Base-by-base conservation (phyloP, 1,284 basidiomycete genomes). In the Rhodofomes roseus region DNA sequence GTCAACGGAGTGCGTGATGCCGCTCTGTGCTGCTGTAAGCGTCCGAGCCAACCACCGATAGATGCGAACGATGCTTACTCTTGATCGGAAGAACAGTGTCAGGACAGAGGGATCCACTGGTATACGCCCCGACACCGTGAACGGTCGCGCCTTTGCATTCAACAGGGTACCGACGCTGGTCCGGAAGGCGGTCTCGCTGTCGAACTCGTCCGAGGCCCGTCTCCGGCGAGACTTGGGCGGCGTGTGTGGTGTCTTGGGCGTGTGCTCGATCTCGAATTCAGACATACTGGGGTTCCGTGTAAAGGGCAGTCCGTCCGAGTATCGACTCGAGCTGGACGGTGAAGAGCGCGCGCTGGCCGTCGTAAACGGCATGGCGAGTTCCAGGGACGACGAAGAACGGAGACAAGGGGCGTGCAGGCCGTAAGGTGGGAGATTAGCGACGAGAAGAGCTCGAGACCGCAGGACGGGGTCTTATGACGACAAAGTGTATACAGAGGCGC, bases 1-100 rank as follows among this genome's bases (percentile, higher is more conserved):
- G 70, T 91, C 88, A 27, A 92, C 78, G 5, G 89, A 86, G 69
- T 92, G 88, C 0, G 87, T 87, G 60, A 90, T 87, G 31, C 86
- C 89, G 64, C 85, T 86, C 90, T 92, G 59, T 60, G 39, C 36
- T 25, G 40, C 61, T 23, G 43, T 46, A n/a, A 55, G 58, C 52
- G 63, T 54, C 27, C n/a, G n/a, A n/a, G n/a, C n/a, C n/a, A 20
- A 44, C 51, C 14, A 27, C 23, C 4, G 22, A 4, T 0, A 39
- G 14, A 20, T 40, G 53, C 51, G 25, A 51, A 39, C 23, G 54
- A 25, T 36, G 72, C 80, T 53, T 65, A 87, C 90, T 80, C 89
- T 87, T 51, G 88, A 85, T 31, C 90, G 81, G 77, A 92, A 92
- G 77, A 92, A 92, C 56, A 92, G 74, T 11, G 84, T 82, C 53